Evolutionary conservation across 495 filamentous ascomycete genomes (phyloP).

Genomic region (Rhypophila decipiens): DNA sequence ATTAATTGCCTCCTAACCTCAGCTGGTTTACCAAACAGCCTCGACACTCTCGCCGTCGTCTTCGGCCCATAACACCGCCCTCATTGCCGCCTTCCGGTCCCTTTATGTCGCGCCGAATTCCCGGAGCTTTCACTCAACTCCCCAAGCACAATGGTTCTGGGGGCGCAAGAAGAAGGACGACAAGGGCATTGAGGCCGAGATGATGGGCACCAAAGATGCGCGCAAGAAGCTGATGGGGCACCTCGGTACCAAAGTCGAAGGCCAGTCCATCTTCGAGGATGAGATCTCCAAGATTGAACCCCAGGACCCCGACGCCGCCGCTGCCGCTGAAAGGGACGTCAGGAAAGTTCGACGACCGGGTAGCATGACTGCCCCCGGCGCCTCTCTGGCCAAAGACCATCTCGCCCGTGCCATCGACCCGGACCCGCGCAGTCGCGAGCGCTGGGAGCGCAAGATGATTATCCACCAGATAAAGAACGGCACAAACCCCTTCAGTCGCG

Average conservation of each 20-base stretch:
- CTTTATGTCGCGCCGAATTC: constrained; percentile 16
- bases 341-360: not conserved
- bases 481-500: constrained; percentile 49
- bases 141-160: constrained; percentile 26
- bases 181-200: not conserved
- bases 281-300: constrained; percentile 19
- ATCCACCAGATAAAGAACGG: constrained; percentile 55
- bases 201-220: constrained; percentile 15
- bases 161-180: constrained; percentile 11
- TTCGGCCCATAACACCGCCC: constrained; percentile 6
- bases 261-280: constrained; percentile 57
- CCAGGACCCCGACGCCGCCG: constrained; percentile 1
- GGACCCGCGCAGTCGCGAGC: constrained; percentile 53
- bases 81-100: constrained; percentile 19
- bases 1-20: not conserved
- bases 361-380: not conserved
- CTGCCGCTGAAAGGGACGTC: too few species aligned
- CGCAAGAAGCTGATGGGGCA: constrained; percentile 22
- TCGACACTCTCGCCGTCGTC: constrained; percentile 10
- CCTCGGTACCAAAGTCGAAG: constrained; percentile 23
- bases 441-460: constrained; percentile 80
- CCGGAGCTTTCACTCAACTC: constrained; percentile 25
- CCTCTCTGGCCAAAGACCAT: constrained; percentile 32
- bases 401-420: constrained; percentile 61
- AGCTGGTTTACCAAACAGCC: not conserved